Base-by-base conservation (phyloP, 345 rosid genomes). In the Lepidium didymum region DNA sequence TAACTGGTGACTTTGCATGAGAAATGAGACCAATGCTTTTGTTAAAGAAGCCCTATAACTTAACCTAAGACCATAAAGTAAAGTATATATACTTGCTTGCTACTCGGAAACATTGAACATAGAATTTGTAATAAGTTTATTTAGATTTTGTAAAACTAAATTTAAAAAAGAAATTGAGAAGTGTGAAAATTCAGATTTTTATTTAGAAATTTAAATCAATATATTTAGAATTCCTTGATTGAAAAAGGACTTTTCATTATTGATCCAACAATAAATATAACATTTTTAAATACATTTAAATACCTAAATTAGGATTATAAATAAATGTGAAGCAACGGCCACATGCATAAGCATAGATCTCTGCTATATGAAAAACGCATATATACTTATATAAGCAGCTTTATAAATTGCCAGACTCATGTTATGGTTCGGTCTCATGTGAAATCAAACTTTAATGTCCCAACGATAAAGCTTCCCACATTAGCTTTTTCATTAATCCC, bases 1-100 rank as follows among this genome's bases (percentile, higher is more conserved):
- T 14, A 73, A 65, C 72, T 52, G 56, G 35, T 73, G 77, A 29
- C 50, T 59, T 73, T 67, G 73, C 73, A 67, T 43, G 73, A 67
- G 68, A 67, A 23, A 29, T 35, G 54, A 73, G 49, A 35, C 72
- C 60, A 40, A 47, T 56, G 60, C 71, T 72, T 73, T 73, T 35
- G 25, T 62, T 73, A 73, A 73, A 73, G 73, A 73, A 66, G 31
- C 40, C 59, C 67, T 59, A 56, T 72, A 21, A 23, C n/a, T 36
- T 14, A 58, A 56, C 71, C 72, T 66, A 73, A 41, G 54, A 66
- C 62, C 62, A 49, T 42, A 67, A 73, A 59, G 47, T 29, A 29
- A 29, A 29, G 64, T 25, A 51, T 42, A 58, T 58, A 62, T 64
- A 64, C 71, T 73, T 73, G 76, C 60, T 73, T 73, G 71, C 60